Conservation (phyloP, 2,329 filamentous ascomycete genomes). For the Parastagonospora nodorum region DNA sequence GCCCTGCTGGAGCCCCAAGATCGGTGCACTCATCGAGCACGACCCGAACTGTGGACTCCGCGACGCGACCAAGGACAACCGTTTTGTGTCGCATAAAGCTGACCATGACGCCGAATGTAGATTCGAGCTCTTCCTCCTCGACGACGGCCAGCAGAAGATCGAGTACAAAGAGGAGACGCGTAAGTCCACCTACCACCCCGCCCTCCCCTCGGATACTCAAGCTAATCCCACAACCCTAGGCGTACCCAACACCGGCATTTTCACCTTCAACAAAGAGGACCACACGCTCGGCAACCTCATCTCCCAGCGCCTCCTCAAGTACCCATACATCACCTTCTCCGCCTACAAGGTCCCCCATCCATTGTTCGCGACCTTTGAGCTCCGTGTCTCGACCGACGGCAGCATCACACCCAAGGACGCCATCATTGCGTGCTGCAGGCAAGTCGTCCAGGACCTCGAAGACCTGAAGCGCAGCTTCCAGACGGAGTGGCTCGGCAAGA, state of each 20-base stretch:
- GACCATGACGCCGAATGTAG: slow-evolving; percentile 54
- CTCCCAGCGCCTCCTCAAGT: slow-evolving; percentile 81
- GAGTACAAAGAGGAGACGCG: slow-evolving; percentile 87
- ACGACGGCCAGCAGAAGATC: slow-evolving; percentile 90
- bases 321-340: slow-evolving; percentile 83
- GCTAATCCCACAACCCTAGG: slow-evolving; percentile 56
- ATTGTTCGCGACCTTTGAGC: slow-evolving; percentile 59
- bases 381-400: slow-evolving; percentile 93
- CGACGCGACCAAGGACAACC: slow-evolving; percentile 9
- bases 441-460: slow-evolving; percentile 80
- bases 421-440: slow-evolving; percentile 77
- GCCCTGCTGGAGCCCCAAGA: slow-evolving; percentile 7
- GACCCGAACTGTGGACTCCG: slow-evolving; percentile 12
- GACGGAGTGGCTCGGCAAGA: slow-evolving; percentile 65
- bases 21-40: slow-evolving; percentile 16
- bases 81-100: slow-evolving; percentile 15
- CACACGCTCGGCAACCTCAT: slow-evolving; percentile 94
- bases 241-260: slow-evolving; percentile 93
- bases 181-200: slow-evolving; percentile 54
- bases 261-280: slow-evolving; percentile 95
- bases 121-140: slow-evolving; percentile 91
- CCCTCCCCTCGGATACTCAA: slow-evolving; percentile 1
- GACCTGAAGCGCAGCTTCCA: slow-evolving; percentile 86
- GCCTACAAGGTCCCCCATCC: slow-evolving; percentile 75
- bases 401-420: slow-evolving; percentile 87